Evolutionary conservation across 2,329 filamentous ascomycete species (phyloP).

Genomic region (Davidsoniella australis): DNA sequence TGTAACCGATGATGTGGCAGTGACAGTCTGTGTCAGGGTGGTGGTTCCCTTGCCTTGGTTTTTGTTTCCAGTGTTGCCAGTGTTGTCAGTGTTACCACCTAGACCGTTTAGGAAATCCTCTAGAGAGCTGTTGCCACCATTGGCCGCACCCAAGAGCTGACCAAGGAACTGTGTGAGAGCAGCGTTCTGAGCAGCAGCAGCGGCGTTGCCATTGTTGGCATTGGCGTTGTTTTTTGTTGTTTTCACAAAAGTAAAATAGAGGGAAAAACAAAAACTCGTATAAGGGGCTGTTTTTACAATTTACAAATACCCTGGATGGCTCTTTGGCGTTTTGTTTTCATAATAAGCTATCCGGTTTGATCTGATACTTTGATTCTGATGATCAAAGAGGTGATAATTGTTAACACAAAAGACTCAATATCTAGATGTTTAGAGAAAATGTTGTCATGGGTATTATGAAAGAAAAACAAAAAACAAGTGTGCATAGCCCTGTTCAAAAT

Average conservation of each 20-base stretch:
- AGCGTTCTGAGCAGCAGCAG: background rate
- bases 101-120: constrained; percentile 4
- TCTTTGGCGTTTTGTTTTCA: too few species aligned
- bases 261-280: too few species aligned
- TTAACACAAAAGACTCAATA: background rate
- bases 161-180: background rate
- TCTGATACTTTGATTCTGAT: too few species aligned
- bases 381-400: too few species aligned
- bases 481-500: too few species aligned
- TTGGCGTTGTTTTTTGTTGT: background rate
- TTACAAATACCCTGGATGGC: too few species aligned
- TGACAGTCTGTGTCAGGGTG: background rate
- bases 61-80: background rate
- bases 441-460: background rate
- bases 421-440: background rate
- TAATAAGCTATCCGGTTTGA: too few species aligned
- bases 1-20: constrained; percentile 3
- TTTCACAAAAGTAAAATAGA: too few species aligned
- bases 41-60: too few species aligned
- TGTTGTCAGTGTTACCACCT: background rate
- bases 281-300: too few species aligned
- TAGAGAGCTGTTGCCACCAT: background rate
- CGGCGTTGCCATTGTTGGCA: background rate
- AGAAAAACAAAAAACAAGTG: too few species aligned
- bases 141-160: background rate